Base-by-base conservation (phyloP, 2,329 filamentous ascomycete genomes). In the Anthostomella pinea region DNA sequence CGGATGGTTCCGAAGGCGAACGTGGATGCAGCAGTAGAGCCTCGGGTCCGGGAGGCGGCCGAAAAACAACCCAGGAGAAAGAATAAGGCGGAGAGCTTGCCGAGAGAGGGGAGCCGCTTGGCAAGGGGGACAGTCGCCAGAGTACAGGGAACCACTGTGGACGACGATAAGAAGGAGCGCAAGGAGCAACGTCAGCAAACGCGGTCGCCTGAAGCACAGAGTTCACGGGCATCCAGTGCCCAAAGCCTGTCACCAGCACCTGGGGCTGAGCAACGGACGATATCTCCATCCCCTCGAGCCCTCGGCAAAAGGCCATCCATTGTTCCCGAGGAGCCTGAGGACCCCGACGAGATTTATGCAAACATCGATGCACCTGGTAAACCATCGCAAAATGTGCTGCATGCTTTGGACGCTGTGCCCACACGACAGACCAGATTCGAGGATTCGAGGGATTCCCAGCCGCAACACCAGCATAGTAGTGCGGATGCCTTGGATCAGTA, bases 121-220 rank as follows among this genome's bases (percentile, higher is more conserved):
- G 57, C 68, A 3, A 70, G 74, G 40, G 79, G 77, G 9, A 77
- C 72, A 8, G 65, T 81, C 50, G 66, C 67, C 8, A 69, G 73
- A 49, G 62, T 69, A 2, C 71, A 62, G 38, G 75, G 70, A 3
- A 69, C 72, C 3, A 66, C 67, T 6, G 59, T 77, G 5, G 64
- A 68, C 42, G 46, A 44, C 8, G 36, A 43, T 45, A 53, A 51
- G 46, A 48, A 41, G 32, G 46, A 38, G 35, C 46, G 29, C 26
- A 34, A 34, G 11, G 31, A 41, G 11, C 43, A 41, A 14, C 50
- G 32, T 32, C 46, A 57, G 31, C 39, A 46, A 16, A 43, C n/a
- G n/a, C n/a, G n/a, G n/a, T n/a, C n/a, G n/a, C n/a, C n/a, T n/a
- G n/a, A n/a, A n/a, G n/a, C n/a, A 23, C 16, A 29, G n/a, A 20